Evolutionary conservation across 2,329 filamentous ascomycete species (phyloP).

Genomic region (Hypoxylon sp.): DNA sequence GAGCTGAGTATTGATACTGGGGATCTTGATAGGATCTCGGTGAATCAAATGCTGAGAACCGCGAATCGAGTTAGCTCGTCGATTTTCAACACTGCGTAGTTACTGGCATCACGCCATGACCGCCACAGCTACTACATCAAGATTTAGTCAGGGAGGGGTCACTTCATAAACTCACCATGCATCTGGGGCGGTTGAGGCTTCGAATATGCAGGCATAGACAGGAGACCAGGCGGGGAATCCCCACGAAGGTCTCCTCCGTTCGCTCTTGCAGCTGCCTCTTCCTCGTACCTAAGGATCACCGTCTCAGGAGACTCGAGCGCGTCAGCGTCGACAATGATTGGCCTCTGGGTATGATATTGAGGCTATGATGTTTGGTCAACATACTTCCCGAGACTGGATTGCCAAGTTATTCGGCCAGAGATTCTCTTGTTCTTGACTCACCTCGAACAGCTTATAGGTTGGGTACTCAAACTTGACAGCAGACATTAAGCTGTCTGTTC

Average conservation of each 20-base stretch:
- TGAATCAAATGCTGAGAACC: slow-evolving; percentile 68
- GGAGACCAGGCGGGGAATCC: slow-evolving; percentile 71
- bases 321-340: slow-evolving; percentile 70
- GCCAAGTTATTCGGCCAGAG: not conserved
- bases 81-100: slow-evolving; percentile 7
- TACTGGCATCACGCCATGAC: slow-evolving; percentile 1
- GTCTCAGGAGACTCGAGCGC: slow-evolving; percentile 71
- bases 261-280: slow-evolving; percentile 65
- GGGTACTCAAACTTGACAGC: slow-evolving; percentile 68
- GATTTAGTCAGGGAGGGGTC: slow-evolving; percentile 1
- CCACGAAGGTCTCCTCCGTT: slow-evolving; percentile 68
- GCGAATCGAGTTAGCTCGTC: slow-evolving; percentile 49
- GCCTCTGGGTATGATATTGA: slow-evolving; percentile 67
- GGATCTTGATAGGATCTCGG: slow-evolving; percentile 72
- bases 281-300: slow-evolving; percentile 70
- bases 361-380: slow-evolving; percentile 59
- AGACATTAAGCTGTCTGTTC: slow-evolving; percentile 69
- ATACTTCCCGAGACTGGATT: slow-evolving; percentile 21
- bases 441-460: slow-evolving; percentile 72
- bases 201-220: slow-evolving; percentile 86
- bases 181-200: slow-evolving; percentile 83
- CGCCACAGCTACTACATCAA: not conserved
- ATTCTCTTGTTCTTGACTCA: slow-evolving; percentile 59
- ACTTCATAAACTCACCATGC: slow-evolving; percentile 76
- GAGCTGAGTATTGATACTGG: slow-evolving; percentile 67